These are phyloP conservation scores for Fusarium penzigii DNA, from an alignment of 2,329 filamentous ascomycete species.

Conservation along the genomic window DNA sequence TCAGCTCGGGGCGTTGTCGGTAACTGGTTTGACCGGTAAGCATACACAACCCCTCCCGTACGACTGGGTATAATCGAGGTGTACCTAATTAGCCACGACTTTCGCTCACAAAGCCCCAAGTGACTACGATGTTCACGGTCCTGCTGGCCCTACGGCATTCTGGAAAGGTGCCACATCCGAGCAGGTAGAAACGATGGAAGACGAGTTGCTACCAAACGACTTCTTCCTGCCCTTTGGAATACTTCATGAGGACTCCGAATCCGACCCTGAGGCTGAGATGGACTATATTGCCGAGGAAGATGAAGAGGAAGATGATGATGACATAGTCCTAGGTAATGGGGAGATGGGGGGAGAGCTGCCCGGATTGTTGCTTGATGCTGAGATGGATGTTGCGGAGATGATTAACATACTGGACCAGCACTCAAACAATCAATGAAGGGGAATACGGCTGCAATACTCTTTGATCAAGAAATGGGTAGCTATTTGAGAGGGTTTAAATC, in stretches of 20 bases:
- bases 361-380: constrained; percentile 21
- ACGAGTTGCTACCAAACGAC: constrained; percentile 34
- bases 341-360: constrained; percentile 15
- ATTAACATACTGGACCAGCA: constrained; percentile 1
- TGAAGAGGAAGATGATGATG: constrained; percentile 12
- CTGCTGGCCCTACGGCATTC: constrained; percentile 73
- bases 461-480: neutral
- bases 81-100: too few relatives aligned
- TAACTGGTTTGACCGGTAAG: constrained; percentile 75
- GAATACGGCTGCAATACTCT: neutral
- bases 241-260: constrained; percentile 19
- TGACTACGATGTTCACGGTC: constrained; percentile 67
- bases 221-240: constrained; percentile 33
- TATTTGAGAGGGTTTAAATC: too few relatives aligned
- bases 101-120: constrained; percentile 33
- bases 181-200: constrained; percentile 23
- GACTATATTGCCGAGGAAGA: constrained; percentile 24
- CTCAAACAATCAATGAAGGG: neutral
- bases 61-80: too few relatives aligned
- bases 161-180: constrained; percentile 68
- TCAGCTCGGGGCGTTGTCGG: constrained; percentile 70
- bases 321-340: constrained; percentile 16
- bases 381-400: constrained; percentile 17
- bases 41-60: neutral
- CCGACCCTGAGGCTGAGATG: constrained; percentile 29